phyloP scores from a whole-genome alignment of 495 filamentous ascomycete species.

The Sordaria brevicollis region DNA sequence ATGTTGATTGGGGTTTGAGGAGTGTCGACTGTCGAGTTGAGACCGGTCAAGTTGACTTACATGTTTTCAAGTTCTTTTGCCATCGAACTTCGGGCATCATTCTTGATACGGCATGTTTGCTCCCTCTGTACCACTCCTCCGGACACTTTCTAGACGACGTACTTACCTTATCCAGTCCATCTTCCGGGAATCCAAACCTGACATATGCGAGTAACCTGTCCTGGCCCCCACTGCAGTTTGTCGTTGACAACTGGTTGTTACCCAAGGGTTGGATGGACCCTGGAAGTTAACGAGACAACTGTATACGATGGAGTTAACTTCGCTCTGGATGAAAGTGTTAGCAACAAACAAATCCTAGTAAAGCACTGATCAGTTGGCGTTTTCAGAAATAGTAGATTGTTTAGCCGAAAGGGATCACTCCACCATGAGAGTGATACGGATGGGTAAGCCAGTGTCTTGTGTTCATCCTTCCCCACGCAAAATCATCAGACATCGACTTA shows the following conservation, averaged over 20 bases:
- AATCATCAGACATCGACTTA: background rate
- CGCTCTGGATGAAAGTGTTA: background rate
- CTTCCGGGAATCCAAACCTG: background rate
- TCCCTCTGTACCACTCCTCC: background rate
- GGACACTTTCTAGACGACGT: background rate
- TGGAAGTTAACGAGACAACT: background rate
- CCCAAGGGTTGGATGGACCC: background rate
- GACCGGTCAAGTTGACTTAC: background rate
- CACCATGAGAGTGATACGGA: too few species aligned
- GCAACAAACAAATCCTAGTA: background rate
- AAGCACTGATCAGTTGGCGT: background rate
- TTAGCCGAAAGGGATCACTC: background rate
- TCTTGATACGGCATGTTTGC: background rate
- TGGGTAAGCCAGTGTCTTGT: too few species aligned
- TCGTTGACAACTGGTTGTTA: background rate
- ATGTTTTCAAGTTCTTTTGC: background rate
- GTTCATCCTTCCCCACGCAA: background rate
- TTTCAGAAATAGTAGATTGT: background rate
- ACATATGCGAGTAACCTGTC: background rate
- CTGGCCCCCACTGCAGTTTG: background rate
- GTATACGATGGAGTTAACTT: background rate
- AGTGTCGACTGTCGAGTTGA: too few species aligned
- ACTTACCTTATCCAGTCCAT: background rate
- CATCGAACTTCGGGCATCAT: background rate
- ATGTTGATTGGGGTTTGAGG: too few species aligned